Percentiles rank a stretch among this genome's conserved stretches.
phyloP scores from a whole-genome alignment of 768 basidiomycete genomes.

The Naganishia antarctica region DNA sequence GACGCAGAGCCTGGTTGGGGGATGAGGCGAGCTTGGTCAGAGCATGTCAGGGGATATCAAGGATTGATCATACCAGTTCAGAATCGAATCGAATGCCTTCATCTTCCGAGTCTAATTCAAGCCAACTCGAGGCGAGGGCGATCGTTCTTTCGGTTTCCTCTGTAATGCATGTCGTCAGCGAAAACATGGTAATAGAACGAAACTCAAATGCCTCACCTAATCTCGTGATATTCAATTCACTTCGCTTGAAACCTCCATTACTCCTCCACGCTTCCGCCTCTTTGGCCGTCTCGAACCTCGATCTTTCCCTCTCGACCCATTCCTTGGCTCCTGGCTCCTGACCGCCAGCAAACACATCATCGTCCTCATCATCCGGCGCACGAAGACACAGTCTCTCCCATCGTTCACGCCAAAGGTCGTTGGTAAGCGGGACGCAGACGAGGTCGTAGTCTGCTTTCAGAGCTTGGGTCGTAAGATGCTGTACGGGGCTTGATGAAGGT shows the following conservation, averaged over 20 bases:
- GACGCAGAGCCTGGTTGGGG: constrained; percentile 68
- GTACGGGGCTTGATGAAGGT: constrained; percentile 33
- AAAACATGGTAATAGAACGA: constrained; percentile 12
- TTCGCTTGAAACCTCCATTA: constrained; percentile 67
- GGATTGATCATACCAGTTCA: constrained; percentile 68
- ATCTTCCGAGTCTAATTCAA: constrained; percentile 86
- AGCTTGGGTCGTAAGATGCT: constrained; percentile 34
- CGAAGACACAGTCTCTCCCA: constrained; percentile 83
- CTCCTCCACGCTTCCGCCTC: constrained; percentile 82
- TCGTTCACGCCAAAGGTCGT: constrained; percentile 72
- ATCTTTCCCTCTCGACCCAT: constrained; percentile 45
- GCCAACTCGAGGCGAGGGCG: constrained; percentile 83
- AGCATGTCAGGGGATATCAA: not conserved
- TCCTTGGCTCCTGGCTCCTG: constrained; percentile 35
- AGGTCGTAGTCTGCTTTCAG: constrained; percentile 61
- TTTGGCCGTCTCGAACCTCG: constrained; percentile 47
- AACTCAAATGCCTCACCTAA: constrained; percentile 58
- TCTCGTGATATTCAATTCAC: constrained; percentile 83
- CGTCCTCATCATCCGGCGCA: constrained; percentile 40
- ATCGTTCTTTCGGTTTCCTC: constrained; percentile 55
- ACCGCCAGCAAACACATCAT: constrained; percentile 25
- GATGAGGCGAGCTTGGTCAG: not conserved
- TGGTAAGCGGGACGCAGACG: constrained; percentile 83
- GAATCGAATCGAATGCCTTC: constrained; percentile 94
- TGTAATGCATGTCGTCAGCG: constrained; percentile 14